Evolutionary conservation across 2,329 filamentous ascomycete genomes (phyloP).

Genomic region (Paracorniculantispora psalliotae): DNA sequence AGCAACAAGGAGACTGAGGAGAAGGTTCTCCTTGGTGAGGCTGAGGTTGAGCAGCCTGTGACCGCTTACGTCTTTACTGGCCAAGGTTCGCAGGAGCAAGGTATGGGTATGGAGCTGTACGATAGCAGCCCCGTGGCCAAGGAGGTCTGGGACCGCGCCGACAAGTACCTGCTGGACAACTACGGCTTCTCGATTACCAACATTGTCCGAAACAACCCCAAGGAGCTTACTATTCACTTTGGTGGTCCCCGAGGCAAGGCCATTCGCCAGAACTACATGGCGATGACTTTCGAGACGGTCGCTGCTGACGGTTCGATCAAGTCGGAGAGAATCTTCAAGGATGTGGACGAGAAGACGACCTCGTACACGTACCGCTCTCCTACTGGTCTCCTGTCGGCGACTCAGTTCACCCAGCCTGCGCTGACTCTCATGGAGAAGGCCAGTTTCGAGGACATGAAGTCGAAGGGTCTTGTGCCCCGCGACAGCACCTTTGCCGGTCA

Average conservation of each 20-base stretch:
- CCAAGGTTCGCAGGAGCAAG: conserved; percentile 96
- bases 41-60: conserved; percentile 95
- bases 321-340: conserved; percentile 99
- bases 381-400: conserved; percentile 89
- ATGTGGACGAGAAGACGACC: conserved; percentile 84
- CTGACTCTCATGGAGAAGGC: conserved; percentile 99
- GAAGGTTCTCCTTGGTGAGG: conserved; percentile 91
- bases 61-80: conserved; percentile 98
- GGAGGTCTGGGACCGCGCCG: conserved; percentile 96
- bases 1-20: conserved; percentile 94
- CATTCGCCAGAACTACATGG: conserved; percentile 98
- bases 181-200: conserved; percentile 98
- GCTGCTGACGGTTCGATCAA: conserved; percentile 87
- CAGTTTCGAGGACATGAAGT: conserved; percentile 97
- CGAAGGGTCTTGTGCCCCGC: conserved; percentile 90
- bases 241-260: conserved; percentile 94
- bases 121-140: conserved; percentile 88
- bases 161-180: conserved; percentile 97
- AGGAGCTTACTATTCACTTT: conserved; percentile 97
- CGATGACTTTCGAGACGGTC: conserved; percentile 99
- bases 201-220: conserved; percentile 99
- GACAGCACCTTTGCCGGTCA: conserved; percentile 98
- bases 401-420: conserved; percentile 96
- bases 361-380: conserved; percentile 98
- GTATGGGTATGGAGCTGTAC: conserved; percentile 99